Evolutionary conservation across 352 stramenopile species (phyloP), one percentile per base, ranked within the genome.

Genomic region (Globisporangium carolinianum): DNA sequence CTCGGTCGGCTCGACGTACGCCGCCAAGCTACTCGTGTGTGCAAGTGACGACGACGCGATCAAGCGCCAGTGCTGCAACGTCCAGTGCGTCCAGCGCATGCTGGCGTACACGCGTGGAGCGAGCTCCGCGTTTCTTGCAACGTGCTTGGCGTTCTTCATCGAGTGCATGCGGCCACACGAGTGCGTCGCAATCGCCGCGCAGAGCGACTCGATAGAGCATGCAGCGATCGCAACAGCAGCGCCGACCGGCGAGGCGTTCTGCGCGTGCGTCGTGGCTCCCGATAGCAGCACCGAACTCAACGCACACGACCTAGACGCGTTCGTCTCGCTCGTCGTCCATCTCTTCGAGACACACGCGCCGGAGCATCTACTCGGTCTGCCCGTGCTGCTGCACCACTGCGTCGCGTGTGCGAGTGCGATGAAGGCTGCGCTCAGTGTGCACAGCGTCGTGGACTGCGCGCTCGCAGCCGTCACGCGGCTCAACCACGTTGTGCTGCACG

Each of bases 341-440:
- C 50, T 89, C 12, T 87, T 89, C 49, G 58, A 68, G 17, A 60
- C 52, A 0, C 75, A 87, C 35, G 43, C 71, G 5, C 75, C 76
- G 1, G 56, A 74, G 7, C 18, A 63, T 7, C 39, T 89, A 10
- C 54, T 79, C 3, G 79, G 79, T 1, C 62, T 89, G 1, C 52
- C 73, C 5, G 69, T 68, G 15, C 54, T 78, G 8, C 68, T 89
- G 9, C 68, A 49, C 24, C 71, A 79, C 47, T 74, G 83, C 35
- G 75, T 66, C 1, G 49, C 50, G 5, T 67, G 69, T 37, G 82
- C 66, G 0, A 6, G 41, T 5, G 24, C 32, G 4, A 67, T 89
- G 42, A 71, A 63, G 17, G 50, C 60, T 0, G 47, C 54, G 0
- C 66, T 89, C 12, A 89, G 76, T 15, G 55, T 57, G 1, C 50